Evolutionary conservation across 2,329 filamentous ascomycete genomes (phyloP), one percentile per base, ranked within the genome.

Genomic region (Fusarium torulosum): DNA sequence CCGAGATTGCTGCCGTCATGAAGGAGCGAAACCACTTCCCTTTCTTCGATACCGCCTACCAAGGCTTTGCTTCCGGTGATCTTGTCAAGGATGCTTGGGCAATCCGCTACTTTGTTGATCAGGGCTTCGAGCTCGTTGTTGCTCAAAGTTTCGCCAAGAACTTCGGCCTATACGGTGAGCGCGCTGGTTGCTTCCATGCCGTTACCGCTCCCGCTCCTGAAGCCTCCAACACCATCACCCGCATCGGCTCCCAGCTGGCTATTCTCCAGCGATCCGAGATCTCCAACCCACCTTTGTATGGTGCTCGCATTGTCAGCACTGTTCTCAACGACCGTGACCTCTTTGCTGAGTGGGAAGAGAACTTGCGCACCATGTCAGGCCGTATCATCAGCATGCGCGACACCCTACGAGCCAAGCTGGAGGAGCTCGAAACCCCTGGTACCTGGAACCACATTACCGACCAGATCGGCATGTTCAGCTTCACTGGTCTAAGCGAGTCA

Each of bases 401-500:
- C 75, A 88, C 87, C 5, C 83, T 99, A 72, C 88, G 93, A 50
- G 81, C 83, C 56, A 93, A 94, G 80, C 88, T 99, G 13, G 95
- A 98, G 81, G 88, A 90, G 75, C 86, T 95, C 61, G 88, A 88
- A 29, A 97, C 96, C 0, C 95, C 95, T 0, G 95, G 95, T 31
- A 91, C 87, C 15, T 99, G 96, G 96, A 93, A 94, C 76, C 96
- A 99, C 82, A 97, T 99, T 78, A 97, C 94, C 17, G 92, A 96
- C 75, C 96, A 99, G 86, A 99, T 99, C 77, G 96, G 96, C 82
- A 99, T 99, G 96, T 99, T 99, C 83, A 95, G 91, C 79, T 99
- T 97, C 79, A 96, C 93, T 1, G 93, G 93, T 14, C 81, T 96
- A 77, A 86, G 79, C 14, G 91, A 94, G 81, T 77, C 86, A 65